A percentile compares a stretch with the other conserved stretches of the same genome.
Conservation (phyloP, 345 rosid genomes). For the Sonneratia alba region DNA sequence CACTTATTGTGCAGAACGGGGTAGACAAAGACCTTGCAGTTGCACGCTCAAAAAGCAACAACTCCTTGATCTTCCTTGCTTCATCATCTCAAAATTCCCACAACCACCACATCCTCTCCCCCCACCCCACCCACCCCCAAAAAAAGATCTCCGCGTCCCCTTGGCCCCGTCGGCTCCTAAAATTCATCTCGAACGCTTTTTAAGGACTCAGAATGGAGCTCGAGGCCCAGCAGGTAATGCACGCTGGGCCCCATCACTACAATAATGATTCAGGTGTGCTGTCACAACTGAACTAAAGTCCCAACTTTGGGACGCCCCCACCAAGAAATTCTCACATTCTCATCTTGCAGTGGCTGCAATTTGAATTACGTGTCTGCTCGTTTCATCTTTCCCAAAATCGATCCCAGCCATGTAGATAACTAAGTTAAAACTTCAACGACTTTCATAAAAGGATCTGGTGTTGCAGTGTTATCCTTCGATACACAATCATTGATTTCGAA, state of each 20-base stretch:
- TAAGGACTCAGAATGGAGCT: too few species aligned
- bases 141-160: too few species aligned
- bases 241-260: not conserved
- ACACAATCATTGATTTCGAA: too few species aligned
- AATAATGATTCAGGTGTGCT: not conserved
- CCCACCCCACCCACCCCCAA: too few species aligned
- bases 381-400: not conserved
- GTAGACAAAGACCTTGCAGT: slow-evolving; percentile 25
- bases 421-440: too few species aligned
- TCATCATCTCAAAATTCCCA: too few species aligned
- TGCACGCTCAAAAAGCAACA: slow-evolving; percentile 14
- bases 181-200: too few species aligned
- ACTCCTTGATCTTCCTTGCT: slow-evolving; percentile 29
- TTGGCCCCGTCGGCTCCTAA: too few species aligned
- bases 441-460: too few species aligned
- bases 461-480: too few species aligned
- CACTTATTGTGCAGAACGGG: slow-evolving; percentile 39
- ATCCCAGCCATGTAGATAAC: too few species aligned
- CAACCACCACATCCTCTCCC: too few species aligned
- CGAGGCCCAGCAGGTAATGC: not conserved
- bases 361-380: not conserved
- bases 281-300: not conserved
- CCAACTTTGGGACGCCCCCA: not conserved
- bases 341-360: not conserved
- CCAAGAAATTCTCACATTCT: not conserved